These are phyloP conservation scores for Vitrella brassicaformis DNA, from an alignment of 73 alveolate genomes.

Conservation along the genomic window DNA sequence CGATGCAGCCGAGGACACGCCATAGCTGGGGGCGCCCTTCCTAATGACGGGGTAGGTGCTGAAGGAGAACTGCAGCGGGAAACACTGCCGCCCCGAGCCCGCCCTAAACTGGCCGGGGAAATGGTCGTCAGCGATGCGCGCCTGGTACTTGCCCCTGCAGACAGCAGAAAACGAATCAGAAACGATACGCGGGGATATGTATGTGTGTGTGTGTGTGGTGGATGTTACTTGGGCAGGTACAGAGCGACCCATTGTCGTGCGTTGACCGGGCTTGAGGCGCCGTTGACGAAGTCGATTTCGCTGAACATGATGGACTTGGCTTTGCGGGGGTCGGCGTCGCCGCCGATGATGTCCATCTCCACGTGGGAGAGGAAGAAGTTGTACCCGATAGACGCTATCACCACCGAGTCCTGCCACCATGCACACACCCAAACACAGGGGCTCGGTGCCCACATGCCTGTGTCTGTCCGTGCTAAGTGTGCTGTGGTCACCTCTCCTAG, in stretches of 20 bases:
- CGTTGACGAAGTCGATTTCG: background rate
- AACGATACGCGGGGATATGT: no score
- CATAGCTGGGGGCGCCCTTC: no score
- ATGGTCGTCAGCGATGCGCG: background rate
- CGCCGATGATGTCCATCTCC: slow-evolving; percentile 23
- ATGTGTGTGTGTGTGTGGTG: no score
- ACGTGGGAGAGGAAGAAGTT: slow-evolving; percentile 30
- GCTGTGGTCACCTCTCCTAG: no score
- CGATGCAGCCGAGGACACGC: no score
- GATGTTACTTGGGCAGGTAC: background rate
- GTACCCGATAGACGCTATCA: slow-evolving; percentile 5
- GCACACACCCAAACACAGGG: no score
- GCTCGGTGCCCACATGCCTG: no score
- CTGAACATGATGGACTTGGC: background rate
- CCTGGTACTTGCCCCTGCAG: background rate
- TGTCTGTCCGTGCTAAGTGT: no score
- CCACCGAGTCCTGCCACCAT: background rate
- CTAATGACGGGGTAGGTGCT: no score
- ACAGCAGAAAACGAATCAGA: no score
- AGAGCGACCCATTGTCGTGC: background rate
- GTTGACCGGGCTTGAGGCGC: background rate
- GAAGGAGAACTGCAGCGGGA: no score
- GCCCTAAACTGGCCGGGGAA: background rate
- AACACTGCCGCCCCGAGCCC: background rate
- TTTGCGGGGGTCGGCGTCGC: slow-evolving; percentile 1